These are phyloP conservation scores for Alternaria sp. DNA, from an alignment of 2,329 filamentous ascomycete genomes.

Conservation along the genomic window DNA sequence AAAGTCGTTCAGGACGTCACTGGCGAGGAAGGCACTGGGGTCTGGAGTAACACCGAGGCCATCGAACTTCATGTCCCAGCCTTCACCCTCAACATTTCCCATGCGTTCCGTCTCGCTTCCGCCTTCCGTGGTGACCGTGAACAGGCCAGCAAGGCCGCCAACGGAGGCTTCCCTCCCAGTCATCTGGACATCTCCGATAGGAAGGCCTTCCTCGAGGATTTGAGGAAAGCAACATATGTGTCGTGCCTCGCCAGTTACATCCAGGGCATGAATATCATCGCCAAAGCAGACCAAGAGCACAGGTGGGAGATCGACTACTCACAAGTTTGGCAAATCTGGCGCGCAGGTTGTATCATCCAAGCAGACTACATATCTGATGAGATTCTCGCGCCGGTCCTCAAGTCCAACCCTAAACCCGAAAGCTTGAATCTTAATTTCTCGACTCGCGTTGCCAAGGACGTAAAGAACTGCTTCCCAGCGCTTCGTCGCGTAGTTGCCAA, in stretches of 20 bases:
- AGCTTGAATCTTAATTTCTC: constrained; percentile 58
- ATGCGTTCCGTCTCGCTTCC: constrained; percentile 70
- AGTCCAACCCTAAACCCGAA: constrained; percentile 46
- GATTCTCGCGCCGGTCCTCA: constrained; percentile 61
- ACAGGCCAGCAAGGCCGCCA: constrained; percentile 59
- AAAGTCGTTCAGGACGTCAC: constrained; percentile 76
- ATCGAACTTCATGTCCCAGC: constrained; percentile 69
- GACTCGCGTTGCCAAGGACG: constrained; percentile 61
- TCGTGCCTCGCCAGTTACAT: constrained; percentile 69
- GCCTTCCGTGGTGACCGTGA: constrained; percentile 67
- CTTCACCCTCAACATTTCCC: constrained; percentile 69
- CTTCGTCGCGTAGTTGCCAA: constrained; percentile 66
- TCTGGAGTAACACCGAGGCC: constrained; percentile 71
- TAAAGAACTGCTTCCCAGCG: constrained; percentile 60
- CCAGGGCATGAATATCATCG: constrained; percentile 72
- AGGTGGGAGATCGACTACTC: constrained; percentile 66
- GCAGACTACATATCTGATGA: constrained; percentile 68
- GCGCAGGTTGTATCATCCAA: constrained; percentile 75
- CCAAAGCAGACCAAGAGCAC: constrained; percentile 65
- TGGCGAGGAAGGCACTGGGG: constrained; percentile 71
- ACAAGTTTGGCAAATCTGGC: constrained; percentile 69
- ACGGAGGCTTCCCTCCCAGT: constrained; percentile 54
- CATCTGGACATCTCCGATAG: constrained; percentile 45
- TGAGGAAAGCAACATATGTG: constrained; percentile 69
- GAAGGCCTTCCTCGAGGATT: constrained; percentile 62